phyloP scores from a whole-genome alignment of 345 rosid species.

The Lepidium sativum region DNA sequence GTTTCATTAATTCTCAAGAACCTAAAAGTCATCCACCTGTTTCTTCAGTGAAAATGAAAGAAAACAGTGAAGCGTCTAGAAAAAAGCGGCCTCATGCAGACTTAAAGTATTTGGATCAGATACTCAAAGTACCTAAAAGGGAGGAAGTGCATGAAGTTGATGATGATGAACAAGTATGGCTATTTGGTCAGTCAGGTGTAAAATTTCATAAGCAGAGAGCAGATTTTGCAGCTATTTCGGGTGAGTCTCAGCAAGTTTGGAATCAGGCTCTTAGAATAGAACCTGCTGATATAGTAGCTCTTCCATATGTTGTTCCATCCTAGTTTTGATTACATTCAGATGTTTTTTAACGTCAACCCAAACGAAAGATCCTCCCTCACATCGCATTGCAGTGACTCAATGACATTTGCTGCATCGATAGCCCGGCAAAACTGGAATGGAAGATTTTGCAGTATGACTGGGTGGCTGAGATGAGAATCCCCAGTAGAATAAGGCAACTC shows the following conservation, averaged over 20 bases:
- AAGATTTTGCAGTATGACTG: constrained; percentile 2
- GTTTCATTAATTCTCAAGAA: constrained; percentile 24
- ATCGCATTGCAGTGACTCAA: neutral
- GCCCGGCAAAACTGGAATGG: neutral
- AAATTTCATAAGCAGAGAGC: constrained; percentile 28
- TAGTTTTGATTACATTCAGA: constrained; percentile 25
- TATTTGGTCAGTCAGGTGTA: constrained; percentile 23
- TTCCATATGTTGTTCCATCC: constrained; percentile 69
- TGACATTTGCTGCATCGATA: neutral
- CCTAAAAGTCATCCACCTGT: constrained; percentile 18
- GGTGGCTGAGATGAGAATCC: constrained; percentile 1
- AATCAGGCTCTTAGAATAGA: constrained; percentile 47
- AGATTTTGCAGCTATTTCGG: constrained; percentile 9
- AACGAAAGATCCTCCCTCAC: neutral
- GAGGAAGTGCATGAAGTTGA: constrained; percentile 30
- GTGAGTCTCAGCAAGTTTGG: constrained; percentile 44
- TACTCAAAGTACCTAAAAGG: constrained; percentile 45
- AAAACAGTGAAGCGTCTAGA: constrained; percentile 26
- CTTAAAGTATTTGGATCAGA: constrained; percentile 38
- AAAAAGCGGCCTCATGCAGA: constrained; percentile 63
- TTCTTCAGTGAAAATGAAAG: constrained; percentile 24
- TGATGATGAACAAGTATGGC: constrained; percentile 58
- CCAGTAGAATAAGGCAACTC: neutral
- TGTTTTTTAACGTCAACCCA: neutral
- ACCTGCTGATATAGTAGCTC: constrained; percentile 51